A percentile compares a stretch with the other conserved stretches of the same genome.
phyloP scores from a whole-genome alignment of 495 filamentous ascomycete genomes.

The Platismatia glauca region DNA sequence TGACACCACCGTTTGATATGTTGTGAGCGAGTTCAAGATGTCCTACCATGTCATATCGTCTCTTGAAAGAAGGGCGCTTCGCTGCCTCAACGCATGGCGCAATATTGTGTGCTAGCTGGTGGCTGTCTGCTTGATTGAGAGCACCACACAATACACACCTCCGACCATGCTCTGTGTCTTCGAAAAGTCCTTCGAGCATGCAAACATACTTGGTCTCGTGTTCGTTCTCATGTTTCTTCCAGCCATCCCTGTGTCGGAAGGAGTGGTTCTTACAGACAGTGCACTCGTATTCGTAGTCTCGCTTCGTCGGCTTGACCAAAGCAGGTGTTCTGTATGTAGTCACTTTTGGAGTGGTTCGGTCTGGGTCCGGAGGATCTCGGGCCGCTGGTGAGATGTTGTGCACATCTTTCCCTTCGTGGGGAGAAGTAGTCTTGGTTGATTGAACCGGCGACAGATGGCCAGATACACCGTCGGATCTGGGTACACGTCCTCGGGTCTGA shows the following conservation, averaged over 20 bases:
- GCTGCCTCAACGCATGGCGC: background rate
- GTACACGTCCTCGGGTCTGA: background rate
- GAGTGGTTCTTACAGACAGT: slow-evolving; percentile 8
- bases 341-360: background rate
- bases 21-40: background rate
- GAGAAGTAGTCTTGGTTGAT: background rate
- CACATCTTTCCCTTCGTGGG: background rate
- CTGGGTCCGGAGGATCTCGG: background rate
- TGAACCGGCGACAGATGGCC: background rate
- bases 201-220: slow-evolving; percentile 4
- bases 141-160: background rate
- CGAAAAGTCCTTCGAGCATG: background rate
- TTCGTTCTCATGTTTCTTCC: slow-evolving; percentile 11
- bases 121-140: background rate
- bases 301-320: background rate
- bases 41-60: slow-evolving; percentile 1
- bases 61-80: background rate
- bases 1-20: background rate
- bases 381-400: background rate
- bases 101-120: background rate
- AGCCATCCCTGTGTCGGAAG: background rate
- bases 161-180: background rate
- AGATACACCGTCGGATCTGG: background rate
- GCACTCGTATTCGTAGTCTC: slow-evolving; percentile 6
- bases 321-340: background rate